Percentiles rank a stretch among this genome's conserved stretches.
Evolutionary conservation across 108 stramenopile species (phyloP).

Genomic region (Mayamaea pseudoterrestris): DNA sequence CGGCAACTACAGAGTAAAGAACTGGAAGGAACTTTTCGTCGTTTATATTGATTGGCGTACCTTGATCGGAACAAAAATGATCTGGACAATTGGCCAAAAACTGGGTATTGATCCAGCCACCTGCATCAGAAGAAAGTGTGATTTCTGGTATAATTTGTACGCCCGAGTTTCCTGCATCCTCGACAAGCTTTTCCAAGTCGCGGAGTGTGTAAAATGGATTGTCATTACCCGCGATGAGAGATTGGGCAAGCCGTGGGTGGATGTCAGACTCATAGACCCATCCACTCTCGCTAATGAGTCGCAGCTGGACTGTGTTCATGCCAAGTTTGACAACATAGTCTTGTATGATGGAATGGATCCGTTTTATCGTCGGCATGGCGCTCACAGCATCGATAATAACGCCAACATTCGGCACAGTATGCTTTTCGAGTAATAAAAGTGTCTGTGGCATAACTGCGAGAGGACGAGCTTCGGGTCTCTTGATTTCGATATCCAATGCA

Average conservation of each 20-base stretch:
- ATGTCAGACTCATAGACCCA: constrained; percentile 6
- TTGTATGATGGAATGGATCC: constrained; percentile 1
- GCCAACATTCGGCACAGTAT: constrained; percentile 4
- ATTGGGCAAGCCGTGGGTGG: neutral
- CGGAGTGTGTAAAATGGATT: neutral
- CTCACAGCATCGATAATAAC: constrained; percentile 13
- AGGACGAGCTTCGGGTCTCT: neutral
- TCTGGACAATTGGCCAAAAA: constrained; percentile 17
- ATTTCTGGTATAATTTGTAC: constrained; percentile 29
- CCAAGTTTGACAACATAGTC: constrained; percentile 6
- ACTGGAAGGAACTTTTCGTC: too few relatives aligned
- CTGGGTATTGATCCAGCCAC: constrained; percentile 15
- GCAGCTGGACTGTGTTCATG: constrained; percentile 19
- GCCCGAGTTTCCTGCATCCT: neutral
- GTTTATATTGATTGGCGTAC: too few relatives aligned
- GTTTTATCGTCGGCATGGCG: neutral
- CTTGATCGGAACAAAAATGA: neutral
- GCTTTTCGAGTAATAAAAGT: neutral
- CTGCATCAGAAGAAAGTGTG: constrained; percentile 9
- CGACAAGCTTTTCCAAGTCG: constrained; percentile 4
- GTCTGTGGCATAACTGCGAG: neutral
- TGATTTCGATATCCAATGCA: neutral
- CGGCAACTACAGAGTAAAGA: too few relatives aligned
- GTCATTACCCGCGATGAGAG: neutral
- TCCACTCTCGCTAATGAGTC: constrained; percentile 12